Evolutionary conservation across 176 grass and related monocot genomes (phyloP).

Genomic region (Eleusine indica): DNA sequence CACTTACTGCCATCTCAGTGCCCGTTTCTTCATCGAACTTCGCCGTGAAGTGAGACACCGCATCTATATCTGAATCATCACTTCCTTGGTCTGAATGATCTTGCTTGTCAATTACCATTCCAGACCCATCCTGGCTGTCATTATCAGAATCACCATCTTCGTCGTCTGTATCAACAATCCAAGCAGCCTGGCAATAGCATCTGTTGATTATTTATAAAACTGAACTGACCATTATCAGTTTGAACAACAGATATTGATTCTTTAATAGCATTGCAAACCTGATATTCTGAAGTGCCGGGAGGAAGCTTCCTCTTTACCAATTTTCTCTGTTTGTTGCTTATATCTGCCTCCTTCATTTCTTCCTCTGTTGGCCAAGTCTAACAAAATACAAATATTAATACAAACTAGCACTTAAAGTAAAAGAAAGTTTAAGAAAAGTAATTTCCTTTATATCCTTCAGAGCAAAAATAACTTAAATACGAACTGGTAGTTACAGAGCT

Average conservation of each 20-base stretch:
- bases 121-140: constrained; percentile 57
- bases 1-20: constrained; percentile 94
- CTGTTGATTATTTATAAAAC: constrained; percentile 26
- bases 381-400: constrained; percentile 50
- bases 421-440: not conserved
- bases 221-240: constrained; percentile 10
- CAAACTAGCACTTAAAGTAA: constrained; percentile 1
- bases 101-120: constrained; percentile 79
- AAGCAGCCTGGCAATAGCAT: constrained; percentile 71
- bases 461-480: constrained; percentile 15
- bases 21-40: constrained; percentile 83
- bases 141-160: constrained; percentile 63
- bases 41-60: constrained; percentile 55
- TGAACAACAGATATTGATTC: not conserved
- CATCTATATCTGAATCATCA: constrained; percentile 72
- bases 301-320: constrained; percentile 80
- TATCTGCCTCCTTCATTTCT: constrained; percentile 67
- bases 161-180: constrained; percentile 83
- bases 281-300: constrained; percentile 90
- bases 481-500: not conserved
- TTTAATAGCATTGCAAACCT: constrained; percentile 51
- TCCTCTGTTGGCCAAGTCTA: constrained; percentile 96
- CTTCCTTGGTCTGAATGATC: constrained; percentile 35
- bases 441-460: constrained; percentile 4
- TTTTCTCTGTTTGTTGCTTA: constrained; percentile 68